phyloP scores from a whole-genome alignment of 1,284 basidiomycete genomes.

The Sporisorium exsertum region DNA sequence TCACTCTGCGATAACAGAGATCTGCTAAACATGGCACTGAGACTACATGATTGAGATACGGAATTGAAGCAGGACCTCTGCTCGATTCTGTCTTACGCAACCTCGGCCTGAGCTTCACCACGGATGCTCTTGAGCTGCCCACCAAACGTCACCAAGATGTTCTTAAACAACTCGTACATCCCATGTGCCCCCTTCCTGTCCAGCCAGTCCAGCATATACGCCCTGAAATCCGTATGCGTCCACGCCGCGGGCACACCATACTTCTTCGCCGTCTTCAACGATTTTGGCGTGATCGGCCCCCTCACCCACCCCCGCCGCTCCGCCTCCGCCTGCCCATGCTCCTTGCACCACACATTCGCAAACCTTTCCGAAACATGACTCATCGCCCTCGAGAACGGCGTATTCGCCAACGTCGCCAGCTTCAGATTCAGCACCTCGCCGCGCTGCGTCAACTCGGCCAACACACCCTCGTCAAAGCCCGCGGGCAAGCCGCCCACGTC shows the following conservation, averaged over 20 bases:
- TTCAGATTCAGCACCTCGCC: conserved; percentile 39
- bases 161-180: conserved; percentile 44
- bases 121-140: conserved; percentile 35
- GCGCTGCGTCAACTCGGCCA: conserved; percentile 21
- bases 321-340: neutral
- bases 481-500: conserved; percentile 13
- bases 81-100: neutral
- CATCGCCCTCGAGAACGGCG: conserved; percentile 34
- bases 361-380: conserved; percentile 35
- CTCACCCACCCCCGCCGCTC: conserved; percentile 25
- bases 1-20: no score
- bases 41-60: no score
- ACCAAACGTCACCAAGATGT: conserved; percentile 36
- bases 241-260: conserved; percentile 26
- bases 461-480: conserved; percentile 23
- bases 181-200: conserved; percentile 34
- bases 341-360: conserved; percentile 27
- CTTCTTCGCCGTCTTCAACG: conserved; percentile 29
- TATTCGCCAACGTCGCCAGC: conserved; percentile 30
- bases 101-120: conserved; percentile 8
- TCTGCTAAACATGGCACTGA: no score
- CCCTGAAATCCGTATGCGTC: conserved; percentile 45
- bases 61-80: no score
- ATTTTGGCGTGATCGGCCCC: conserved; percentile 41
- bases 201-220: conserved; percentile 45